phyloP scores from a whole-genome alignment of 2,329 filamentous ascomycete species.

The Ophiostoma montium region DNA sequence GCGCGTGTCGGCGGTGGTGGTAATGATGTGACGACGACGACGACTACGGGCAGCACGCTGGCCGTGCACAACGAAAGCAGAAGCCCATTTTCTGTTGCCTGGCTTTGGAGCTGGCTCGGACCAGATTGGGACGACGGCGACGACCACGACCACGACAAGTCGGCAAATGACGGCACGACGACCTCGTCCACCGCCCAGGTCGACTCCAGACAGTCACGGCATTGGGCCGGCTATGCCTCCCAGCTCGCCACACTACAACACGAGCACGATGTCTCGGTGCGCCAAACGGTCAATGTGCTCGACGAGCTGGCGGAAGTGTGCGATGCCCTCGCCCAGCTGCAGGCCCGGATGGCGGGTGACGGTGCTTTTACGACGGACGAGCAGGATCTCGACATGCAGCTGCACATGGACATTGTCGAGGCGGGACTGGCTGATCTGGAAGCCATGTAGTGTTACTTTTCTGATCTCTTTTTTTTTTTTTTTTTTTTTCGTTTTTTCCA shows the following conservation, averaged over 20 bases:
- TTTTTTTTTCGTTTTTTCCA: too few relatives aligned
- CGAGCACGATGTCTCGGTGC: slow-evolving; percentile 1
- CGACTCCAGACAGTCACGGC: background rate
- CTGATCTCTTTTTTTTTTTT: background rate
- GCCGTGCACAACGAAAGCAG: too few relatives aligned
- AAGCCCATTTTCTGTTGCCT: too few relatives aligned
- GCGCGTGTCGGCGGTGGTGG: slow-evolving; percentile 20
- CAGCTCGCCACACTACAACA: slow-evolving; percentile 3
- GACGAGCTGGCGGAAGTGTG: slow-evolving; percentile 7
- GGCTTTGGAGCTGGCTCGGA: too few relatives aligned
- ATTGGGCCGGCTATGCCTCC: slow-evolving; percentile 5
- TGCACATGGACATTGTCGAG: slow-evolving; percentile 9
- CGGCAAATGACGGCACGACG: too few relatives aligned
- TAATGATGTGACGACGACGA: background rate
- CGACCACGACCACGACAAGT: too few relatives aligned
- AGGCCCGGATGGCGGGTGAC: background rate
- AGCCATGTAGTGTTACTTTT: background rate
- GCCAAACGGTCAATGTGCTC: slow-evolving; percentile 1
- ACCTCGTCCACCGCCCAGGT: too few relatives aligned
- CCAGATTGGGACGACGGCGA: too few relatives aligned
- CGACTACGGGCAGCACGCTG: too few relatives aligned
- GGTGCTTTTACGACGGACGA: background rate
- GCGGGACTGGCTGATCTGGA: slow-evolving; percentile 7
- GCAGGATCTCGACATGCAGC: slow-evolving; percentile 4
- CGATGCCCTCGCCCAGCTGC: background rate